Conservation (phyloP, 2,329 filamentous ascomycete genomes). For the Ceratocystis smalleyi region DNA sequence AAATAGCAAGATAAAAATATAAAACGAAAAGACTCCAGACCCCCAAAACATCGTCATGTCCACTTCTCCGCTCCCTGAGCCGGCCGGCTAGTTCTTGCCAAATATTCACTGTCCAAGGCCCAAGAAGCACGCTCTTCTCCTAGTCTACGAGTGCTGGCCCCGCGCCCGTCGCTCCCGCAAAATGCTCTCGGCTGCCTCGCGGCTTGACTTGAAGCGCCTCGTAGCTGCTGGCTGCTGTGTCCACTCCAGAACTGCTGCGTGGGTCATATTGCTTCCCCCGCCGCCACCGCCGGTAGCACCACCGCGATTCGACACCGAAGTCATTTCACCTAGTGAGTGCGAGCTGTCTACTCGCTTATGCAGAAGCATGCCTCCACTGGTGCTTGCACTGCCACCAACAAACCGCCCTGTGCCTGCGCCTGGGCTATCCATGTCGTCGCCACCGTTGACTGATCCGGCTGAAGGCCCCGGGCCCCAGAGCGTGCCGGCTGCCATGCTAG, state of each 20-base stretch:
- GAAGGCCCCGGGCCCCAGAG: constrained; percentile 2
- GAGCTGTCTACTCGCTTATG: constrained; percentile 13
- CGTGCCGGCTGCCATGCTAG: neutral
- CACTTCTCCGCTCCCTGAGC: neutral
- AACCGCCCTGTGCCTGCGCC: neutral
- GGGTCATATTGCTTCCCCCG: constrained; percentile 4
- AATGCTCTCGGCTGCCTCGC: constrained; percentile 16
- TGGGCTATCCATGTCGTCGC: constrained; percentile 5
- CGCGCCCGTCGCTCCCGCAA: constrained; percentile 11
- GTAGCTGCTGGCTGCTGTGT: constrained; percentile 14
- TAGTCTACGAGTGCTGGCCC: neutral
- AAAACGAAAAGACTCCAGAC: neutral
- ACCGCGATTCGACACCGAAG: neutral
- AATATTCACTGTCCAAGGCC: too few relatives aligned
- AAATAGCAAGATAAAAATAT: neutral
- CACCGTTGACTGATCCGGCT: constrained; percentile 4
- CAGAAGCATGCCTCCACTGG: neutral
- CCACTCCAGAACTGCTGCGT: constrained; percentile 15
- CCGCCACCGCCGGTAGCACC: neutral
- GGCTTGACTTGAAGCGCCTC: constrained; percentile 12
- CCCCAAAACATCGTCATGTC: neutral
- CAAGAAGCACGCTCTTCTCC: neutral
- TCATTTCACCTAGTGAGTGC: constrained; percentile 11
- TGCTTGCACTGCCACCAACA: neutral
- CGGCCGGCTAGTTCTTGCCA: too few relatives aligned